phyloP scores from a whole-genome alignment of 2,329 filamentous ascomycete genomes.

The Penicillium aurantiogriseum region DNA sequence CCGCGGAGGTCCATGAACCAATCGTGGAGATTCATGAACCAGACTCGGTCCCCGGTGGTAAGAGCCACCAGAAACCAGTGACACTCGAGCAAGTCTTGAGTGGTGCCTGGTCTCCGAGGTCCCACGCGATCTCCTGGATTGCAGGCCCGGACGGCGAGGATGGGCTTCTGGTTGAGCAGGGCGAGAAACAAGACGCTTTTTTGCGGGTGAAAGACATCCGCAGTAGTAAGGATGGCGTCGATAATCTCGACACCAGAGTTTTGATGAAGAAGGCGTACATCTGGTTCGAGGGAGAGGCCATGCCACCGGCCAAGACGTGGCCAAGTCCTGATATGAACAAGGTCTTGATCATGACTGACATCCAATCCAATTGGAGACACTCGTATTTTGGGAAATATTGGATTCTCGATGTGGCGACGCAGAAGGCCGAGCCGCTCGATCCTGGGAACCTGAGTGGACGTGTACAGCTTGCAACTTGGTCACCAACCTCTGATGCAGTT shows the following conservation, averaged over 20 bases:
- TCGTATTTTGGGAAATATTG: constrained; percentile 85
- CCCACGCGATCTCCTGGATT: constrained; percentile 49
- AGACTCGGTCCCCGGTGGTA: constrained; percentile 30
- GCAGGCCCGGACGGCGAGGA: constrained; percentile 58
- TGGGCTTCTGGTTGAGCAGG: constrained; percentile 75
- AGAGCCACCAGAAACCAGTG: constrained; percentile 42
- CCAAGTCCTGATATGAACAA: constrained; percentile 83
- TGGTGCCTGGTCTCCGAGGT: constrained; percentile 39
- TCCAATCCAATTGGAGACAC: constrained; percentile 79
- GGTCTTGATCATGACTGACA: constrained; percentile 75
- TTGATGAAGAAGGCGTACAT: constrained; percentile 73
- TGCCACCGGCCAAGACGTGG: constrained; percentile 62
- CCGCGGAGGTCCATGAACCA: constrained; percentile 28
- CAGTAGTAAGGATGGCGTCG: constrained; percentile 48
- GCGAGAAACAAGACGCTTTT: constrained; percentile 63
- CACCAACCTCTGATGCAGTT: constrained; percentile 78
- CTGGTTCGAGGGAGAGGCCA: constrained; percentile 53
- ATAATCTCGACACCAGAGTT: constrained; percentile 57
- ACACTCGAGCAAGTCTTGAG: constrained; percentile 44
- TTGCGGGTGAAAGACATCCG: constrained; percentile 85
- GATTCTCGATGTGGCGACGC: constrained; percentile 83
- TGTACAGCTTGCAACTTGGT: constrained; percentile 86
- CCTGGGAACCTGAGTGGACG: constrained; percentile 62
- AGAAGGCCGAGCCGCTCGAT: constrained; percentile 74
- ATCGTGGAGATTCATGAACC: constrained; percentile 29